These are phyloP conservation scores for Baudoinia panamericana DNA, from an alignment of 495 filamentous ascomycete genomes.

Conservation along the genomic window DNA sequence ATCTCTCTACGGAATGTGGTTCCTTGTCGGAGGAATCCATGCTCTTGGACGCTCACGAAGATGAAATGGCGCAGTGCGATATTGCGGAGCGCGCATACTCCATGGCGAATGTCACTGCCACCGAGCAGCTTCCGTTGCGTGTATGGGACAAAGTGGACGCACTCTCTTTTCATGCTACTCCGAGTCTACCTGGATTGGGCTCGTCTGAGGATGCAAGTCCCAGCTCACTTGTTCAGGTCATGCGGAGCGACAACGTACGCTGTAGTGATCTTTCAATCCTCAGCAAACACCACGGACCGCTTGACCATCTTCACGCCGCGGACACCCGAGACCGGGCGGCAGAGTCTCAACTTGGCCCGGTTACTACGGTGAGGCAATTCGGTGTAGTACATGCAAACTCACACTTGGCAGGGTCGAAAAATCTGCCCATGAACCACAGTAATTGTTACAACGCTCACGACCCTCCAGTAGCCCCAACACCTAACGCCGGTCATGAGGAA, in stretches of 20 bases:
- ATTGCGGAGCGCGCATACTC: not conserved
- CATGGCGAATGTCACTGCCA: not conserved
- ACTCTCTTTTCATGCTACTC: not conserved
- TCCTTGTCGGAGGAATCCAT: slow-evolving; percentile 24
- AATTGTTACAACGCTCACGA: not conserved
- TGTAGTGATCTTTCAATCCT: too few relatives aligned
- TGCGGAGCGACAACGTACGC: too few relatives aligned
- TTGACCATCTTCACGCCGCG: too few relatives aligned
- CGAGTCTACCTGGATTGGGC: not conserved
- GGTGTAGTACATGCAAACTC: too few relatives aligned
- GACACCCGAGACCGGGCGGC: too few relatives aligned
- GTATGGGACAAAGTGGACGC: not conserved
- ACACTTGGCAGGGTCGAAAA: not conserved
- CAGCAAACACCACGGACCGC: too few relatives aligned
- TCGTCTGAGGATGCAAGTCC: too few relatives aligned
- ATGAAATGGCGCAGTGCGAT: not conserved
- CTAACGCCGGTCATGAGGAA: slow-evolving; percentile 3
- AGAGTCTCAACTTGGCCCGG: too few relatives aligned
- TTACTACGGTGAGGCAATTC: too few relatives aligned
- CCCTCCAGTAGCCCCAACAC: not conserved
- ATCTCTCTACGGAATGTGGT: slow-evolving; percentile 8
- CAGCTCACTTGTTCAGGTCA: too few relatives aligned
- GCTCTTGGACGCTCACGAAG: slow-evolving; percentile 23
- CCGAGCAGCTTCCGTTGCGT: not conserved
- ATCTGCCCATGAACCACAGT: not conserved